phyloP scores from a whole-genome alignment of 768 basidiomycete genomes.

The Chiua virens region DNA sequence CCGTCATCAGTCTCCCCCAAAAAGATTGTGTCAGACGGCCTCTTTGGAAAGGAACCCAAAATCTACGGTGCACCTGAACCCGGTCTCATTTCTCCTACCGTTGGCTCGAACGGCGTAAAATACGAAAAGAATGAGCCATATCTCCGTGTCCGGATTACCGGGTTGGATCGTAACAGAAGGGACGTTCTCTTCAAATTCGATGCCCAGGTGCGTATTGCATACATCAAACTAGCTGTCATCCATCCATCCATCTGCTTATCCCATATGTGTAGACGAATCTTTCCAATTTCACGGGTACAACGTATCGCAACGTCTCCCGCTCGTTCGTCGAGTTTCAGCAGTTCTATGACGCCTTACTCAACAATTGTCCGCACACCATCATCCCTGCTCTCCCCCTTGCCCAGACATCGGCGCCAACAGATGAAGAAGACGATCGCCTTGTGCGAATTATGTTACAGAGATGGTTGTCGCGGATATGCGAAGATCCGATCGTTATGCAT shows the following conservation, averaged over 20 bases:
- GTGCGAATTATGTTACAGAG: slow-evolving; percentile 93
- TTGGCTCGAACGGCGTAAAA: slow-evolving; percentile 64
- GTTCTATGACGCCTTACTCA: slow-evolving; percentile 87
- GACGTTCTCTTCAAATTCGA: slow-evolving; percentile 94
- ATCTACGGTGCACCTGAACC: slow-evolving; percentile 86
- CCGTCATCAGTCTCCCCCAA: slow-evolving; percentile 49
- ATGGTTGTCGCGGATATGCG: slow-evolving; percentile 92
- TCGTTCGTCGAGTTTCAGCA: slow-evolving; percentile 94
- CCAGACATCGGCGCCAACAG: slow-evolving; percentile 94
- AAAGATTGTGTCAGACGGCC: slow-evolving; percentile 52
- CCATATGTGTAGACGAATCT: slow-evolving; percentile 74
- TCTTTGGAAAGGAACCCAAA: slow-evolving; percentile 78
- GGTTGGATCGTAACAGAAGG: slow-evolving; percentile 90
- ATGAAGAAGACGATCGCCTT: slow-evolving; percentile 97
- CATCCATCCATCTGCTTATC: neutral
- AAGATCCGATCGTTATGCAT: slow-evolving; percentile 81
- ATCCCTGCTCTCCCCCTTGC: slow-evolving; percentile 94
- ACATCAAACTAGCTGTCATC: neutral
- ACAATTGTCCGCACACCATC: slow-evolving; percentile 94
- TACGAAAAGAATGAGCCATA: slow-evolving; percentile 82
- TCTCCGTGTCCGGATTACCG: slow-evolving; percentile 85
- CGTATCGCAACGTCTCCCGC: slow-evolving; percentile 92
- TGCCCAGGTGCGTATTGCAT: slow-evolving; percentile 65
- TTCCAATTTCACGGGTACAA: slow-evolving; percentile 83
- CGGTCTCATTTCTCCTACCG: slow-evolving; percentile 78